Evolutionary conservation across 2,329 filamentous ascomycete species (phyloP).

Genomic region (Tolypocladium endophyticum): DNA sequence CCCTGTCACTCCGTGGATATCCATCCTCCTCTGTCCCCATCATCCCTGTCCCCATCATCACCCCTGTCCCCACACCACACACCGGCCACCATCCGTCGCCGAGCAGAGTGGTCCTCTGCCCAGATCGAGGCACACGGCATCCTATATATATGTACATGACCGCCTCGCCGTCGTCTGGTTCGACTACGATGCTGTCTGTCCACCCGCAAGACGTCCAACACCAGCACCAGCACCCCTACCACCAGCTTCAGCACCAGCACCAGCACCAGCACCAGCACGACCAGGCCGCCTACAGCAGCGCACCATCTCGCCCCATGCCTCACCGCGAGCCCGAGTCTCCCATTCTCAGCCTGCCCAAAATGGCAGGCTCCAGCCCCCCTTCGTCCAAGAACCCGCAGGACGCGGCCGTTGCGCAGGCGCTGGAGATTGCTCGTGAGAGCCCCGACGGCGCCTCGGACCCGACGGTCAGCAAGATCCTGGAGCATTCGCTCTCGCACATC

Average conservation of each 20-base stretch:
- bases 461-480: conserved; percentile 52
- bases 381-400: conserved; percentile 15
- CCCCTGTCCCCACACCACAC: background rate
- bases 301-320: conserved; percentile 6
- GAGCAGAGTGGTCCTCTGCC: background rate
- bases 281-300: background rate
- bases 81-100: background rate
- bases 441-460: conserved; percentile 55
- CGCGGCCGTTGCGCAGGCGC: conserved; percentile 50
- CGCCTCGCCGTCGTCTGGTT: conserved; percentile 1
- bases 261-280: background rate
- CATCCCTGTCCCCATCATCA: background rate
- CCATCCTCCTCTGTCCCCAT: background rate
- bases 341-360: conserved; percentile 3
- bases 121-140: background rate
- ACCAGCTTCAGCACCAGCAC: background rate
- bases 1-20: background rate
- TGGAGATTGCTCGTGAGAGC: conserved; percentile 67
- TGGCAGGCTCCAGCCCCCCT: background rate
- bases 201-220: conserved; percentile 6
- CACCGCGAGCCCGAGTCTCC: conserved; percentile 11
- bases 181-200: conserved; percentile 11
- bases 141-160: conserved; percentile 11
- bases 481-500: conserved; percentile 50
- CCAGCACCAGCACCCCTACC: background rate